Conservation (phyloP, 2,329 filamentous ascomycete species). For the Colletotrichum australisinense region DNA sequence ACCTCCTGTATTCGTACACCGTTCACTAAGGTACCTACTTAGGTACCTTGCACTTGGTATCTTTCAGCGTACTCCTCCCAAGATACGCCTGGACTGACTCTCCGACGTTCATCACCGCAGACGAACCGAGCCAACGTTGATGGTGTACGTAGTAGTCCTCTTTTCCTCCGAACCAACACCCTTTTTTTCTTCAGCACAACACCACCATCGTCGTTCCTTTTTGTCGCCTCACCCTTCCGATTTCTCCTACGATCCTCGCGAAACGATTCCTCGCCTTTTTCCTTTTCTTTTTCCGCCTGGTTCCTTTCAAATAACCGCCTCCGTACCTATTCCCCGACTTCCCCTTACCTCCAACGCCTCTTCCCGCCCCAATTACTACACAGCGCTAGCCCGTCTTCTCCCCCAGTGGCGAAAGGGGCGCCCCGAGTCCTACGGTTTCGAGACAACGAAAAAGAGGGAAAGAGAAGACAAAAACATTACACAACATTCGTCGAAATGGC, state of each 20-base stretch:
- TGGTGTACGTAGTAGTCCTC: background rate
- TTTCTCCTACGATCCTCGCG: constrained; percentile 16
- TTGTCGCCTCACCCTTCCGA: background rate
- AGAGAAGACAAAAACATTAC: background rate
- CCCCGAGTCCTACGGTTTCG: background rate
- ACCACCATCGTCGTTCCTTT: constrained; percentile 26
- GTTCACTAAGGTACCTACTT: no score
- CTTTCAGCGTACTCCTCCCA: background rate
- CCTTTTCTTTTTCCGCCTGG: background rate
- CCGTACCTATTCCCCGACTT: background rate
- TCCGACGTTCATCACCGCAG: background rate
- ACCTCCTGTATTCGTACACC: no score
- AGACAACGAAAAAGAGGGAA: background rate
- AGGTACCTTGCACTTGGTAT: background rate
- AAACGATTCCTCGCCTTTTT: constrained; percentile 13
- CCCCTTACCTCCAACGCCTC: background rate
- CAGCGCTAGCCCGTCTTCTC: constrained; percentile 26
- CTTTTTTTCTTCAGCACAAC: constrained; percentile 24
- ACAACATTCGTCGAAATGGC: constrained; percentile 55
- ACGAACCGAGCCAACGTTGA: constrained; percentile 12
- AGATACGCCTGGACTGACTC: background rate
- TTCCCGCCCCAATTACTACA: constrained; percentile 2
- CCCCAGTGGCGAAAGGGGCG: constrained; percentile 33
- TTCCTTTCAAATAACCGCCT: background rate
- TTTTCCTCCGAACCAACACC: constrained; percentile 8